Evolutionary conservation across 257 asterid genomes (phyloP).

Genomic region (Solanum pinnatisectum): DNA sequence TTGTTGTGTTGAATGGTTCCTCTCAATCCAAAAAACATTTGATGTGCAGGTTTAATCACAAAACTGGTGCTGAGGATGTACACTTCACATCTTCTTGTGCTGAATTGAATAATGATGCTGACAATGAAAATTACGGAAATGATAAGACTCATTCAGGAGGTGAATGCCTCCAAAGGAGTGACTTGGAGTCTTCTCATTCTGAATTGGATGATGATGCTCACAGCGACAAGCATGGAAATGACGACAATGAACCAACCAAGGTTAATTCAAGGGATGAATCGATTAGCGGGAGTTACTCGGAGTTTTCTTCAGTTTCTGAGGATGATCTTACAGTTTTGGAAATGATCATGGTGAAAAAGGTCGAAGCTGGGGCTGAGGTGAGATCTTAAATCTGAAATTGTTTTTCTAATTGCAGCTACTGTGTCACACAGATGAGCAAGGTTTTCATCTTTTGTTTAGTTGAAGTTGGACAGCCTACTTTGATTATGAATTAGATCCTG

Average conservation of each 20-base stretch:
- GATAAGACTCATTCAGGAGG: constrained; percentile 14
- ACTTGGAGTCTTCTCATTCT: constrained; percentile 35
- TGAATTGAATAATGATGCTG: constrained; percentile 40
- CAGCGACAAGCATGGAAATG: constrained; percentile 15
- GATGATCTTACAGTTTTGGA: constrained; percentile 48
- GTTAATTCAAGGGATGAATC: constrained; percentile 19
- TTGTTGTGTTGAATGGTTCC: not conserved
- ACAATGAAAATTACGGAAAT: constrained; percentile 15
- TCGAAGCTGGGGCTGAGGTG: constrained; percentile 80
- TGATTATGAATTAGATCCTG: not conserved
- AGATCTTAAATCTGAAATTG: not conserved
- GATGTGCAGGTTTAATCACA: constrained; percentile 79
- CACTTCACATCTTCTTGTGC: constrained; percentile 62
- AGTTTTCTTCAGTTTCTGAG: constrained; percentile 38
- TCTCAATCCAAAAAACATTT: constrained; percentile 4
- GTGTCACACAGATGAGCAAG: not conserved
- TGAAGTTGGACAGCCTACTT: not conserved
- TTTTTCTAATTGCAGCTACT: not conserved
- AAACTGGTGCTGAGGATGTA: constrained; percentile 85
- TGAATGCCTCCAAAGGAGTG: constrained; percentile 20
- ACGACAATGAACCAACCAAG: constrained; percentile 18
- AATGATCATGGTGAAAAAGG: constrained; percentile 79
- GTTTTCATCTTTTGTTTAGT: not conserved
- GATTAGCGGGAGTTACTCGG: constrained; percentile 30
- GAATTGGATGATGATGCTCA: constrained; percentile 43